phyloP scores from a whole-genome alignment of 805 yeast species.

The Nakazawaea populi region DNA sequence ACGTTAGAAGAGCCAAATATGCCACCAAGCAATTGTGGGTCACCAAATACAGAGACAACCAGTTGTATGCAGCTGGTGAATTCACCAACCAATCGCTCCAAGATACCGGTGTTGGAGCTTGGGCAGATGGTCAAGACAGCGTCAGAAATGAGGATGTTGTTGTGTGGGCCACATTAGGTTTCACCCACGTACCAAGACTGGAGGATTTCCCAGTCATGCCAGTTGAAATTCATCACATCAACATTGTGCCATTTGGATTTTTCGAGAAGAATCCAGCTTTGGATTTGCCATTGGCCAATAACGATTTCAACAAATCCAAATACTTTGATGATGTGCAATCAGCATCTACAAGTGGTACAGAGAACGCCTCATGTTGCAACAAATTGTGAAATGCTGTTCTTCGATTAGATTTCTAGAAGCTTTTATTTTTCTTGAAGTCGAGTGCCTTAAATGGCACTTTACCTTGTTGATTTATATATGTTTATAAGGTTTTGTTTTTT shows the following conservation, averaged over 20 bases:
- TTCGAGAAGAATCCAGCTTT: slow-evolving; percentile 74
- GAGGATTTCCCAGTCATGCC: slow-evolving; percentile 93
- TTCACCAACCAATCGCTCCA: slow-evolving; percentile 73
- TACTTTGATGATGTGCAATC: slow-evolving; percentile 3
- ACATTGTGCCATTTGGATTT: slow-evolving; percentile 67
- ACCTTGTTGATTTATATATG: no score
- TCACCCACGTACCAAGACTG: slow-evolving; percentile 77
- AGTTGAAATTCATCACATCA: slow-evolving; percentile 66
- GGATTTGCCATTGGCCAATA: slow-evolving; percentile 68
- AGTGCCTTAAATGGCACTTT: background rate
- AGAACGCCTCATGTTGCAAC: slow-evolving; percentile 6
- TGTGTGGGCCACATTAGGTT: slow-evolving; percentile 77
- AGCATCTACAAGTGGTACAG: background rate
- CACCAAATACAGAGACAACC: slow-evolving; percentile 68
- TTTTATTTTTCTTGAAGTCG: background rate
- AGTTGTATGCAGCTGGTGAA: slow-evolving; percentile 78
- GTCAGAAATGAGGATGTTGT: slow-evolving; percentile 75
- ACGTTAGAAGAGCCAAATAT: slow-evolving; percentile 64
- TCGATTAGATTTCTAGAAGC: background rate
- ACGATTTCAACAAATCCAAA: slow-evolving; percentile 58
- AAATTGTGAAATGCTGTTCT: slow-evolving; percentile 1
- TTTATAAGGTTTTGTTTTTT: no score
- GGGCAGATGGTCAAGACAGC: slow-evolving; percentile 63
- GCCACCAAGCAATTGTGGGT: slow-evolving; percentile 82
- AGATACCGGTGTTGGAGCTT: slow-evolving; percentile 66